Base-by-base conservation (phyloP, 2,329 filamentous ascomycete genomes). In the Scleromitrula shiraiana region DNA sequence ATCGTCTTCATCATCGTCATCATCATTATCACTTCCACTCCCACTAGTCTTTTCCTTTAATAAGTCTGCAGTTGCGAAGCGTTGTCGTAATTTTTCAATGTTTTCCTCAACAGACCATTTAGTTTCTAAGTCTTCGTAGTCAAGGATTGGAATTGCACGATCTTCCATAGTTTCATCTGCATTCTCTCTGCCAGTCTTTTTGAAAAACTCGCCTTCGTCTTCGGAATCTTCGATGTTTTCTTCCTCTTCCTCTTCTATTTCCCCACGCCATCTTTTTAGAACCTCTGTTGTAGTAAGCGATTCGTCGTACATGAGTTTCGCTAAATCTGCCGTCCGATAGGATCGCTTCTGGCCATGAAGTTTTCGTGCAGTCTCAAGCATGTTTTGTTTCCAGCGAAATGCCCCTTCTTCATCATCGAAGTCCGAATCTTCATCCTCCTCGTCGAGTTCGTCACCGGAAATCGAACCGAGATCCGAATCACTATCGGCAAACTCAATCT, bases 391-490 rank as follows among this genome's bases (percentile, higher is more conserved):
- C 94, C 94, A 98, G 37, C 81, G 77, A 19, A 87, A 59, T 3
- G 76, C 82, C 2, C 82, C 84, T 2, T 73, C 76, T 23, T 67
- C 64, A 8, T 61, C 54, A 4, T 59, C 57, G 2, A 57, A 58
- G 2, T 76, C 72, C 50, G 75, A 73, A 17, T 78, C 76, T 7
- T 79, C 76, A 1, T 60, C 59, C 20, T 62, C 57, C 44, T 62
- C 62, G 0, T 66, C 67, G 2, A 71, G 70, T 2, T 77, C 75
- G 5, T 70, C 69, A 1, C 68, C 71, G 7, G 88, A 95, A 54
- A 96, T 68, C 3, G 91, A 95, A 6, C 93, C 93, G 4, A 98
- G 75, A 64, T 98, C 94, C 0, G 93, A 98, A 65, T 98, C 94
- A 61, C 88, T 95, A 62, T 98, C 93, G 12, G 93, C 93, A 70